Evolutionary conservation across 768 basidiomycete species (phyloP).

Genomic region (Tricholoma terreum): DNA sequence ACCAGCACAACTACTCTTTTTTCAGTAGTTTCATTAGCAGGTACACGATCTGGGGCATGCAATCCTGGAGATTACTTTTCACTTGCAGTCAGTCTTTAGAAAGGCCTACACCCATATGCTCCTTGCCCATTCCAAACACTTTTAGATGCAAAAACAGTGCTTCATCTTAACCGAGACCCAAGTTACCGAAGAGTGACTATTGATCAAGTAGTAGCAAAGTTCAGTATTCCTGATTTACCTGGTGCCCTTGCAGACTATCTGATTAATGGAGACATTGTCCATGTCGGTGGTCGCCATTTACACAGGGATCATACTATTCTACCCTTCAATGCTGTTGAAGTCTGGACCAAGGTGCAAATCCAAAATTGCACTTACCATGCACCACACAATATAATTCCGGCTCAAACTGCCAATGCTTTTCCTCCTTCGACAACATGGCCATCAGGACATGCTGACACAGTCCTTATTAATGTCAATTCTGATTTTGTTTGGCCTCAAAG

Average conservation of each 20-base stretch:
- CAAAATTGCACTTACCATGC: too few relatives aligned
- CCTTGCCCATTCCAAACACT: conserved; percentile 3
- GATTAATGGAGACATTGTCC: neutral
- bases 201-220: neutral
- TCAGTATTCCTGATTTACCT: conserved; percentile 5
- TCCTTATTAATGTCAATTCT: too few relatives aligned
- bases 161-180: conserved; percentile 6
- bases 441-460: too few relatives aligned
- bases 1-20: too few relatives aligned
- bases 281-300: neutral
- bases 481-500: too few relatives aligned
- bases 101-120: neutral
- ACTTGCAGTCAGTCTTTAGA: neutral
- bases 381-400: too few relatives aligned
- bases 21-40: too few relatives aligned
- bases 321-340: neutral
- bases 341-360: too few relatives aligned
- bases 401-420: too few relatives aligned
- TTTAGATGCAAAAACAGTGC: neutral
- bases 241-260: neutral
- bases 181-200: neutral
- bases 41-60: neutral
- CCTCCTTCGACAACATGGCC: too few relatives aligned
- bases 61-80: conserved; percentile 2
- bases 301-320: neutral